Conservation (phyloP, 176 grass and related monocot species). For the Lolium perenne region DNA sequence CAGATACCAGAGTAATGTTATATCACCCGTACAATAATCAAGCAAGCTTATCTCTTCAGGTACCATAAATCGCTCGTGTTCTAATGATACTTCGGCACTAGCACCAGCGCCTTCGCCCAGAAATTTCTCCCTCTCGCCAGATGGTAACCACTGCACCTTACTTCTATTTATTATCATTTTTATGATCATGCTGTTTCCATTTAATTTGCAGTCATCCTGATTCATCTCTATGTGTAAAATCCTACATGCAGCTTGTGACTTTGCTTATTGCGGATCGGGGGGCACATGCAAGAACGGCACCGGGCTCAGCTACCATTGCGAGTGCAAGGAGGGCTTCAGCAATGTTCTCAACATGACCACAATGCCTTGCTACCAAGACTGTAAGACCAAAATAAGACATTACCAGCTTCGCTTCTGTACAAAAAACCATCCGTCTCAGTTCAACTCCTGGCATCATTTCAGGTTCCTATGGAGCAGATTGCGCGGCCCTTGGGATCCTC, state of each 20-base stretch:
- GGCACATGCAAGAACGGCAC: constrained; percentile 70
- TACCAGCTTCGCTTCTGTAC: background rate
- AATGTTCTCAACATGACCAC: constrained; percentile 78
- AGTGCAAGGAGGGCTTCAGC: constrained; percentile 66
- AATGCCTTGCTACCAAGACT: constrained; percentile 77
- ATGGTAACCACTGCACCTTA: constrained; percentile 55
- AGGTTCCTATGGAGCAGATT: constrained; percentile 84
- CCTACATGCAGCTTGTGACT: constrained; percentile 59
- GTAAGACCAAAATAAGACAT: constrained; percentile 48
- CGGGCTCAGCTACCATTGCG: constrained; percentile 58
- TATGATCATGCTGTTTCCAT: background rate
- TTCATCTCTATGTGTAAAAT: background rate
- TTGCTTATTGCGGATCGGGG: constrained; percentile 62
- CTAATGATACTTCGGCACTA: constrained; percentile 35
- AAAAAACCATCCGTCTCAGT: background rate
- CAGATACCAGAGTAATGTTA: background rate
- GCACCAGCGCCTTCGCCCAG: constrained; percentile 35
- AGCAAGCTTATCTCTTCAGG: constrained; percentile 51
- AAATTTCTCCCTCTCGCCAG: constrained; percentile 57
- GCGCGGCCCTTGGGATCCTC: constrained; percentile 58
- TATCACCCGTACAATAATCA: background rate
- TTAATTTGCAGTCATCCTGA: background rate
- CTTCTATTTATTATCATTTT: no score
- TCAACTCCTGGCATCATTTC: constrained; percentile 20
- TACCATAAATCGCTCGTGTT: constrained; percentile 68